Conservation (phyloP, 257 asterid genomes). For the Jaltomata sinuosa region DNA sequence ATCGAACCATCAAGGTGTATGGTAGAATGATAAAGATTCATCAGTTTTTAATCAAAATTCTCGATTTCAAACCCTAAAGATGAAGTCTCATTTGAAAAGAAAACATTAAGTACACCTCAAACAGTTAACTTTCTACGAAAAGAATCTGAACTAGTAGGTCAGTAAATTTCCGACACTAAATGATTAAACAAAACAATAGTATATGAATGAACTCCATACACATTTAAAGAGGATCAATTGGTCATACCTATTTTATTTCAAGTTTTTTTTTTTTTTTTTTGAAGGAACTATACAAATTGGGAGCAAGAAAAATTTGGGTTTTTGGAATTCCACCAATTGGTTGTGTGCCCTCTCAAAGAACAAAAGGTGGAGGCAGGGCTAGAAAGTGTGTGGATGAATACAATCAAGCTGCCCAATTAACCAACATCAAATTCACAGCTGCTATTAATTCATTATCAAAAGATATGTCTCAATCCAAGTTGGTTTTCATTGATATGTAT, state of each 20-base stretch:
- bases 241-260: background rate
- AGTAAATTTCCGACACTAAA: background rate
- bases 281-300: conserved; percentile 22
- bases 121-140: too few relatives aligned
- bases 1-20: too few relatives aligned
- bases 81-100: too few relatives aligned
- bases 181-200: background rate
- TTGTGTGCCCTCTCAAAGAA: conserved; percentile 41
- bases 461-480: conserved; percentile 6
- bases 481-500: conserved; percentile 18
- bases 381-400: conserved; percentile 16
- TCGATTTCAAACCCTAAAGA: too few relatives aligned
- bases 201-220: too few relatives aligned
- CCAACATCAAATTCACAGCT: conserved; percentile 24
- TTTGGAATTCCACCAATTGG: conserved; percentile 37
- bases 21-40: too few relatives aligned
- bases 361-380: conserved; percentile 26
- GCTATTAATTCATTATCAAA: conserved; percentile 11
- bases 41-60: too few relatives aligned
- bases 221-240: too few relatives aligned
- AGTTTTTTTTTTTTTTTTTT: background rate
- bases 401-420: conserved; percentile 29
- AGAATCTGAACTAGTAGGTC: too few relatives aligned
- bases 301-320: conserved; percentile 32
- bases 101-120: too few relatives aligned